These are phyloP conservation scores for Aspergillus chevalieri DNA, from an alignment of 2,329 filamentous ascomycete species.

Conservation along the genomic window DNA sequence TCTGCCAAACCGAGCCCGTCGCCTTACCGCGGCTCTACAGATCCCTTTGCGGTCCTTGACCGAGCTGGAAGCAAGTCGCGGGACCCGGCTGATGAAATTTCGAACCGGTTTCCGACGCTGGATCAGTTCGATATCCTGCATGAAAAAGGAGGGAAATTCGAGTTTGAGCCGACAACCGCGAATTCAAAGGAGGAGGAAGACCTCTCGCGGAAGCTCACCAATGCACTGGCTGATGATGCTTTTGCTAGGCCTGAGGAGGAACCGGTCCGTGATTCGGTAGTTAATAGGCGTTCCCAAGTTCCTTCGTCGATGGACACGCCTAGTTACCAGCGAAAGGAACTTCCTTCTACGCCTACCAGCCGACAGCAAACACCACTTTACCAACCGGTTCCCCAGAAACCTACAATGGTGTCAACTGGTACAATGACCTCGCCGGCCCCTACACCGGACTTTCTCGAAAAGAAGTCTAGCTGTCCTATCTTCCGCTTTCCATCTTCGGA, in stretches of 20 bases:
- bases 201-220: slow-evolving; percentile 62
- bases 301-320: slow-evolving; percentile 17
- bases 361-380: slow-evolving; percentile 28
- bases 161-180: slow-evolving; percentile 60
- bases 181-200: slow-evolving; percentile 44
- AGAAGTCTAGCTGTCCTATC: slow-evolving; percentile 38
- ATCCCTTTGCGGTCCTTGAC: slow-evolving; percentile 90
- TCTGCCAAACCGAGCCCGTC: slow-evolving; percentile 58
- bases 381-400: slow-evolving; percentile 43
- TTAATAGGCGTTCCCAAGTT: slow-evolving; percentile 17
- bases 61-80: slow-evolving; percentile 48
- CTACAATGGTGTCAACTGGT: slow-evolving; percentile 61
- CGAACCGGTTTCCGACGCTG: slow-evolving; percentile 77
- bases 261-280: slow-evolving; percentile 21
- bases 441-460: slow-evolving; percentile 31
- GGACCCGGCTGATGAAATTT: slow-evolving; percentile 66
- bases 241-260: slow-evolving; percentile 53
- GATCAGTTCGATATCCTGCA: slow-evolving; percentile 90
- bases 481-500: slow-evolving; percentile 49
- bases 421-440: slow-evolving; percentile 65
- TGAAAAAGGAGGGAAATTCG: slow-evolving; percentile 75
- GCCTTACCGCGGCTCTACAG: slow-evolving; percentile 63
- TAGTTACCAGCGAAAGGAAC: slow-evolving; percentile 15
- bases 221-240: slow-evolving; percentile 76
- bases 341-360: background rate